phyloP scores from a whole-genome alignment of 148 eudicot genomes.

The Nepenthes gracilis region DNA sequence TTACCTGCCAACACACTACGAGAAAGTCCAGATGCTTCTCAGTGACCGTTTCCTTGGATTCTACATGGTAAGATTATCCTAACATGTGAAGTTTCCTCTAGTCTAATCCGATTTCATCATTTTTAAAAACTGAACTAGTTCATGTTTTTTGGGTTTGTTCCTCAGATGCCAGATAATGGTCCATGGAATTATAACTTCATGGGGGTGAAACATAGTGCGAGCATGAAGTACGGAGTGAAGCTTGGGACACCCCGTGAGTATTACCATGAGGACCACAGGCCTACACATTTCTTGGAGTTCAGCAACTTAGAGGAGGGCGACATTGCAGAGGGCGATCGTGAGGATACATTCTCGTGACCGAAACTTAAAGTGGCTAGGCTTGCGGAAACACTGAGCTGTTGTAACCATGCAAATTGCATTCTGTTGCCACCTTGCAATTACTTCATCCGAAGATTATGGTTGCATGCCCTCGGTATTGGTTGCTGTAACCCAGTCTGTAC shows the following conservation, averaged over 20 bases:
- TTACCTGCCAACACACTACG: conserved; percentile 91
- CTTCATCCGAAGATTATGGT: no score
- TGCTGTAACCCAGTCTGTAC: no score
- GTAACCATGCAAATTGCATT: no score
- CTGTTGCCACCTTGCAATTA: no score
- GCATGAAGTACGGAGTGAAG: conserved; percentile 88
- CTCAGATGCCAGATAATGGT: conserved; percentile 76
- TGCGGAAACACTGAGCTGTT: no score
- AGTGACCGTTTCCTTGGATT: conserved; percentile 99
- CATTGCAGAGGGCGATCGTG: conserved; percentile 71
- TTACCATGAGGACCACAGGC: conserved; percentile 91
- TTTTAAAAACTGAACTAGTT: background rate
- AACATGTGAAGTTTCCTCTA: background rate
- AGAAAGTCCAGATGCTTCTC: conserved; percentile 98
- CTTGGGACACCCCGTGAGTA: conserved; percentile 85
- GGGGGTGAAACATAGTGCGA: conserved; percentile 83
- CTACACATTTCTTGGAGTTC: conserved; percentile 89
- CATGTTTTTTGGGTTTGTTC: background rate
- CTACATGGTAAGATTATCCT: conserved; percentile 63
- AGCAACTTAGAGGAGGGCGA: conserved; percentile 87
- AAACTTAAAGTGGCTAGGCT: no score
- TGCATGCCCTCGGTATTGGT: no score
- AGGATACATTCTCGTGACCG: conserved; percentile 44
- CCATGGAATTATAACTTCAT: conserved; percentile 99
- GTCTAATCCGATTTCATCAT: background rate